Conservation (phyloP, 2,329 filamentous ascomycete genomes). For the Pyrenochaeta sp. region DNA sequence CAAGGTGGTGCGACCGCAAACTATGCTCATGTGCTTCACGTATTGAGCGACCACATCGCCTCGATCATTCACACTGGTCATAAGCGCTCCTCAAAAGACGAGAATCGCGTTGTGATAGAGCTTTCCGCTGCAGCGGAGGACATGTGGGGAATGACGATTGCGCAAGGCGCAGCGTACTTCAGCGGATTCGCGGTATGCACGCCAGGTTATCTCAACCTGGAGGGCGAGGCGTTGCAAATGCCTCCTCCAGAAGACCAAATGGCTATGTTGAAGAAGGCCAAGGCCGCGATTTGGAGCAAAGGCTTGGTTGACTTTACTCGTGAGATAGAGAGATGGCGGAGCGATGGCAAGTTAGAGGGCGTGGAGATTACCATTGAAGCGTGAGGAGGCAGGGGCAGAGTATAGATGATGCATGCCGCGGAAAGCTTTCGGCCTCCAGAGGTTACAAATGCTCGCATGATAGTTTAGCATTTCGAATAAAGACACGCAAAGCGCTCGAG, state of each 20-base stretch:
- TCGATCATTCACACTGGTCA: conserved; percentile 5
- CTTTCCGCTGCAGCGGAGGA: conserved; percentile 9
- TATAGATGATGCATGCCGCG: not conserved
- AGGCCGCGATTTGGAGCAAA: conserved; percentile 7
- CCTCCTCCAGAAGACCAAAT: conserved; percentile 10
- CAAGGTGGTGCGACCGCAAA: conserved; percentile 11
- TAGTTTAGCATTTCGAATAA: no score
- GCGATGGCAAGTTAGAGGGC: conserved; percentile 13
- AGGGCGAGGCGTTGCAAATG: conserved; percentile 14
- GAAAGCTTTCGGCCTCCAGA: not conserved
- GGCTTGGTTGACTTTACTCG: conserved; percentile 12
- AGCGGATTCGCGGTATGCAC: conserved; percentile 9
- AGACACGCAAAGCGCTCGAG: no score
- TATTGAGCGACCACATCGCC: conserved; percentile 16
- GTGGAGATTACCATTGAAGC: conserved; percentile 6
- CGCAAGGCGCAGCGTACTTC: conserved; percentile 11
- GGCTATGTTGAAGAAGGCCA: conserved; percentile 17
- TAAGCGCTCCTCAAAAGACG: not conserved
- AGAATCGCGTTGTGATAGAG: conserved; percentile 8
- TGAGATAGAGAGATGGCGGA: conserved; percentile 11
- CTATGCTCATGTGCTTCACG: conserved; percentile 8
- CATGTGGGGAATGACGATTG: conserved; percentile 15
- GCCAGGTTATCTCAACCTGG: conserved; percentile 12
- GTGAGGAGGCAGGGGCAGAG: not conserved
- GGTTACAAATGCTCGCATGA: not conserved